Conservation (phyloP, 352 stramenopile species). For the Phytopythium chamaehyphon region DNA sequence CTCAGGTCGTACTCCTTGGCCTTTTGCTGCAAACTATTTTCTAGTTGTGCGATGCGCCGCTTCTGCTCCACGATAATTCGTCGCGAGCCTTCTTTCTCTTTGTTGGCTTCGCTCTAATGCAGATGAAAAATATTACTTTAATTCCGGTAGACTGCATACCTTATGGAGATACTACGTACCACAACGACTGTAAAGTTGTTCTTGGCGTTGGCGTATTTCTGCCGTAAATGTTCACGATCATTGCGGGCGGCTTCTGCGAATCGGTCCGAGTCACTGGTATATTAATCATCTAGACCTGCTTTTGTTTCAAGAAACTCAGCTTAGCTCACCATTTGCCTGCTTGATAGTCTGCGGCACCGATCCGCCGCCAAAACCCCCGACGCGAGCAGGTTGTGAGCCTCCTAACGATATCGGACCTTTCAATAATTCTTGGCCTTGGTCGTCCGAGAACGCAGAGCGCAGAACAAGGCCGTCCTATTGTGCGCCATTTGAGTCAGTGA, state of each 20-base stretch:
- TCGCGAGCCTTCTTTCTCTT: slow-evolving; percentile 64
- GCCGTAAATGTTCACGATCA: slow-evolving; percentile 62
- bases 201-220: slow-evolving; percentile 82
- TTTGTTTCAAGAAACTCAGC: background rate
- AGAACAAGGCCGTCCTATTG: slow-evolving; percentile 63
- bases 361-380: background rate
- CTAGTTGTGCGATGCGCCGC: slow-evolving; percentile 36
- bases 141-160: too few relatives aligned
- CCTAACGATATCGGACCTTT: background rate
- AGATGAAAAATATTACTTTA: too few relatives aligned
- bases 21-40: slow-evolving; percentile 51
- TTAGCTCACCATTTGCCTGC: slow-evolving; percentile 11
- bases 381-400: background rate
- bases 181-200: slow-evolving; percentile 68
- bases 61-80: slow-evolving; percentile 53
- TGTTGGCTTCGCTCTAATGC: slow-evolving; percentile 57
- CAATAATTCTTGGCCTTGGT: background rate
- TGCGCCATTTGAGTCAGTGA: background rate
- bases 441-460: slow-evolving; percentile 52
- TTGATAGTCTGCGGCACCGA: slow-evolving; percentile 15
- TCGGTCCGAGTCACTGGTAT: background rate
- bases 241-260: slow-evolving; percentile 40
- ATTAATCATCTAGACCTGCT: background rate
- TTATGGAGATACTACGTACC: slow-evolving; percentile 20
- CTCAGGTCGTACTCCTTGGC: slow-evolving; percentile 57